Base-by-base conservation (phyloP, 2,329 filamentous ascomycete species). In the Sarocladiaceae sp. region DNA sequence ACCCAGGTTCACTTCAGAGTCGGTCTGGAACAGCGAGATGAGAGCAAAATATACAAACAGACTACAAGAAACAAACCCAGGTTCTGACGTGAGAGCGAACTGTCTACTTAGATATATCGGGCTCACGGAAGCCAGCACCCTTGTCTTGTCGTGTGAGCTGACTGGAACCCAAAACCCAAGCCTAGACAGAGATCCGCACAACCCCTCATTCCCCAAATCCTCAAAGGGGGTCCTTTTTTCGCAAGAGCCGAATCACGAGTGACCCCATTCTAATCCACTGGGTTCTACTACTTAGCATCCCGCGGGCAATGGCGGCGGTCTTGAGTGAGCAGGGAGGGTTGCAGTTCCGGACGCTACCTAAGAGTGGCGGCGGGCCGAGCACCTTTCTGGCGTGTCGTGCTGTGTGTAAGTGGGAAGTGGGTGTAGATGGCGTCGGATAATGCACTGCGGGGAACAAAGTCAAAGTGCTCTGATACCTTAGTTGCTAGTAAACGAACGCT, bases 331-430 rank as follows among this genome's bases (percentile, higher is more conserved):
- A 18, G 34, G 18, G 15, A 24, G 20, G 34, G 6, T 39, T 39
- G 19, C 34, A n/a, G n/a, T n/a, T n/a, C n/a, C 34, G 19, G 21
- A 39, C 13, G 19, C 26, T 19, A 35, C 33, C 33, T 35, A 6
- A n/a, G 34, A 10, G 13, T 21, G 37, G 37, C 23, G 23, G 37
- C 37, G 37, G 37, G 37, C 37, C 37, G 37, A 41, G 37, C 29
- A 41, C 37, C 18, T 29, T 18, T n/a, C n/a, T n/a, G n/a, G n/a
- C n/a, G n/a, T n/a, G n/a, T n/a, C n/a, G n/a, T n/a, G n/a, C n/a
- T n/a, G n/a, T n/a, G n/a, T n/a, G n/a, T n/a, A n/a, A n/a, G n/a
- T n/a, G n/a, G n/a, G n/a, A n/a, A n/a, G n/a, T n/a, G n/a, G n/a
- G 21, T 41, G 33, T 5, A 20, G 16, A 6, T 18, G 23, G 24